Conservation (phyloP, 257 asterid genomes). For the Solanum ossicruentum region DNA sequence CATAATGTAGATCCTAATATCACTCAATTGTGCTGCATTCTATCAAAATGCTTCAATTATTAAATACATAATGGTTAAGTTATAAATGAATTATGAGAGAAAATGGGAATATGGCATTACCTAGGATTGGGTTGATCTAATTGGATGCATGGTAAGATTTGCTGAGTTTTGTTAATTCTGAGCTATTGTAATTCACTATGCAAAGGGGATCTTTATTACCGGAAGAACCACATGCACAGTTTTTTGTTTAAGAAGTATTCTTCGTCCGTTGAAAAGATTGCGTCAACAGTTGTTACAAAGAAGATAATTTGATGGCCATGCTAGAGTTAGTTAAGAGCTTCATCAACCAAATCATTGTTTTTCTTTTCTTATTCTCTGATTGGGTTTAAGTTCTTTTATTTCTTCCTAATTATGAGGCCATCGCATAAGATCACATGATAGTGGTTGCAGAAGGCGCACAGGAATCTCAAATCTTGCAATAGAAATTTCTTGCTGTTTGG, state of each 20-base stretch:
- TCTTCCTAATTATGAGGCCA: neutral
- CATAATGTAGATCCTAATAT: neutral
- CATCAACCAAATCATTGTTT: neutral
- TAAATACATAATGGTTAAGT: neutral
- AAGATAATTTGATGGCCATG: neutral
- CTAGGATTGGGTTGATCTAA: neutral
- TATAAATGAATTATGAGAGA: neutral
- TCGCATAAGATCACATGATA: neutral
- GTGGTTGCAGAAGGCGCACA: neutral
- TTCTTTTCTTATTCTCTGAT: neutral
- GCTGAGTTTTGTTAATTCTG: neutral
- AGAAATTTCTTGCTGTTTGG: neutral
- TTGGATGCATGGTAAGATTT: neutral
- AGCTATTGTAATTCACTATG: neutral
- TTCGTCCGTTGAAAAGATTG: neutral
- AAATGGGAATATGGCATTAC: neutral
- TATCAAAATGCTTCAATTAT: neutral
- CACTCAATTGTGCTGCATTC: neutral
- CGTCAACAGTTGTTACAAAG: neutral
- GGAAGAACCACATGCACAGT: neutral
- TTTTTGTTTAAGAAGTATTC: neutral
- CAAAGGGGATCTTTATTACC: neutral
- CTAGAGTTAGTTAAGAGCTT: neutral
- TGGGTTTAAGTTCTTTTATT: neutral
- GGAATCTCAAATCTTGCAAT: neutral